Conservation (phyloP, 2,329 filamentous ascomycete species). For the Hypoxylon sp. region DNA sequence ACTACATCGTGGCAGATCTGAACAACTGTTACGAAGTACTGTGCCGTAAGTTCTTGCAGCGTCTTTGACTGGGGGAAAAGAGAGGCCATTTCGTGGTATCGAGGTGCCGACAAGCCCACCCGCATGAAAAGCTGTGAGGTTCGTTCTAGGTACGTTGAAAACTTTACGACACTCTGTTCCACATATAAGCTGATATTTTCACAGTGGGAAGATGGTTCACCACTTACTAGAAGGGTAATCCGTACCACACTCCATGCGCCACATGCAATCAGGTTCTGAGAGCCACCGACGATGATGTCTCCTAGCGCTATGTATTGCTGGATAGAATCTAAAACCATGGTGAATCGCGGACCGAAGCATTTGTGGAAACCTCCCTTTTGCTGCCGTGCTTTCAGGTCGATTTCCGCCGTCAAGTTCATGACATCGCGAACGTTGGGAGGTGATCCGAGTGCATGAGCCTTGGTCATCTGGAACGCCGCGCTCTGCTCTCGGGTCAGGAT, state of each 20-base stretch:
- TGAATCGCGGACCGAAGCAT: slow-evolving; percentile 53
- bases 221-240: slow-evolving; percentile 50
- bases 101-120: slow-evolving; percentile 50
- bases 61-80: slow-evolving; percentile 50
- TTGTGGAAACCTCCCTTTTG: slow-evolving; percentile 33
- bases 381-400: slow-evolving; percentile 44
- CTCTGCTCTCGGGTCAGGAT: slow-evolving; percentile 49
- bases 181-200: background rate
- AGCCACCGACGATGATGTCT: slow-evolving; percentile 51
- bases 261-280: slow-evolving; percentile 55
- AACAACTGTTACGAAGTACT: slow-evolving; percentile 54
- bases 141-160: slow-evolving; percentile 49
- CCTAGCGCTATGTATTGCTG: slow-evolving; percentile 55
- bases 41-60: slow-evolving; percentile 47
- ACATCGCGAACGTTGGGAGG: slow-evolving; percentile 48
- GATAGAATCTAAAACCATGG: slow-evolving; percentile 50
- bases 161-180: slow-evolving; percentile 44
- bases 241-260: slow-evolving; percentile 55
- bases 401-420: slow-evolving; percentile 51
- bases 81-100: slow-evolving; percentile 49
- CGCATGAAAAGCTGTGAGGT: slow-evolving; percentile 52
- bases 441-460: slow-evolving; percentile 23
- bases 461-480: slow-evolving; percentile 38
- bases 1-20: slow-evolving; percentile 49
- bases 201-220: slow-evolving; percentile 9